These are phyloP conservation scores for Globisporangium yorkense DNA, from an alignment of 352 stramenopile species.

Conservation along the genomic window DNA sequence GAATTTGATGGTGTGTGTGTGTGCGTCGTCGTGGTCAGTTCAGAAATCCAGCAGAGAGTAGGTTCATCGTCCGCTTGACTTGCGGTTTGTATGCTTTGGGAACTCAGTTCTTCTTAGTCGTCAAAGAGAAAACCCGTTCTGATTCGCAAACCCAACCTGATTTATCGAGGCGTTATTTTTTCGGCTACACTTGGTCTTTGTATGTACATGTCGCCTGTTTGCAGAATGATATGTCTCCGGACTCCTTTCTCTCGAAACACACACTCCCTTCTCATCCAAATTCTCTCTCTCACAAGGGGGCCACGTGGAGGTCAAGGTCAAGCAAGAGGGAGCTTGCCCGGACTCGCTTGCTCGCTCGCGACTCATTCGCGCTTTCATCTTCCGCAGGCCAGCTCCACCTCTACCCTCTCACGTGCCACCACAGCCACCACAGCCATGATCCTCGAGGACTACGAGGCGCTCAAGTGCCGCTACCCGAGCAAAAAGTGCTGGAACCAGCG, in stretches of 20 bases:
- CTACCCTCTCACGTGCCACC: not conserved
- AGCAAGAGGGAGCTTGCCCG: no score
- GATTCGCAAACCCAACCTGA: not conserved
- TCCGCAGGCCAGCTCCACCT: no score
- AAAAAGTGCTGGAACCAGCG: conserved; percentile 79
- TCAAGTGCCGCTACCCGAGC: conserved; percentile 77
- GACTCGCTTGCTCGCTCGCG: no score
- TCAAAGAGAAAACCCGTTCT: not conserved
- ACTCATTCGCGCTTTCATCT: no score
- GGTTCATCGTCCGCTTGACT: not conserved
- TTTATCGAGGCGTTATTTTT: not conserved
- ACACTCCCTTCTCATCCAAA: no score
- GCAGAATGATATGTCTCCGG: not conserved
- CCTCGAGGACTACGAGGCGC: conserved; percentile 14
- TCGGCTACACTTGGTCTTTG: not conserved
- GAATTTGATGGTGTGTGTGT: not conserved
- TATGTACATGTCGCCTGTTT: not conserved
- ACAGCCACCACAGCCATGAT: conserved; percentile 1
- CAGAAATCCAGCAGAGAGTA: not conserved
- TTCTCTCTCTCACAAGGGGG: no score
- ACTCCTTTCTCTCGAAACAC: no score
- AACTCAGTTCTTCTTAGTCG: not conserved
- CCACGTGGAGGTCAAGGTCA: no score
- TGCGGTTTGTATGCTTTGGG: not conserved
- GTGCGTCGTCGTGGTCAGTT: not conserved